phyloP scores from a whole-genome alignment of 2,329 filamentous ascomycete genomes.

The Pseudogymnoascus sp. region DNA sequence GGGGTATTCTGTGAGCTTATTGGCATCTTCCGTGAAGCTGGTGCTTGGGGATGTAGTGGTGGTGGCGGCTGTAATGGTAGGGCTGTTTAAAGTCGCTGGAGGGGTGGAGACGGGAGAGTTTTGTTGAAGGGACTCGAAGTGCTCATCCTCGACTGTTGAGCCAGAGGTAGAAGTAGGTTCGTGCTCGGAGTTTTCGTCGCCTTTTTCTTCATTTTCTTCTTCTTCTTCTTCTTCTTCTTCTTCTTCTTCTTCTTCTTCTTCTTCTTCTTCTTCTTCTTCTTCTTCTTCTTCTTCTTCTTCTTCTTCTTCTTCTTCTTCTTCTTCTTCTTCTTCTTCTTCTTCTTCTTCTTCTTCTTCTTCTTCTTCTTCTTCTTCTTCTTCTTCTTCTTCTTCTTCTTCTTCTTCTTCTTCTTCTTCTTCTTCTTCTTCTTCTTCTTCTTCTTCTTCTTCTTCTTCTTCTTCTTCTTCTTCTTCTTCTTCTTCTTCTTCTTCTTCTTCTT shows the following conservation, averaged over 20 bases:
- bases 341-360: constrained; percentile 20
- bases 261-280: constrained; percentile 20
- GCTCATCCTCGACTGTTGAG: not conserved
- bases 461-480: too few relatives aligned
- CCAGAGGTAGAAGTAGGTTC: not conserved
- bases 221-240: too few relatives aligned
- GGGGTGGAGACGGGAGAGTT: not conserved
- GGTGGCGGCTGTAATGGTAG: not conserved
- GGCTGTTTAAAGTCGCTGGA: not conserved
- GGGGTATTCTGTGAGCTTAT: constrained; percentile 26
- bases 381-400: too few relatives aligned
- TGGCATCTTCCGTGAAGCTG: constrained; percentile 17
- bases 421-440: constrained; percentile 18
- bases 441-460: constrained; percentile 21
- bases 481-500: too few relatives aligned
- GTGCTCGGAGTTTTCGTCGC: constrained; percentile 12
- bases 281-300: constrained; percentile 19
- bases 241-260: too few relatives aligned
- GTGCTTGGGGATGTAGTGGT: constrained; percentile 1
- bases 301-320: too few relatives aligned
- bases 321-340: too few relatives aligned
- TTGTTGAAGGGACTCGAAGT: not conserved
- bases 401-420: too few relatives aligned
- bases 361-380: constrained; percentile 19
- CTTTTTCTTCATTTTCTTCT: constrained; percentile 16